Conservation (phyloP, 306 rosid genomes). For the Begonia fuchsioides region DNA sequence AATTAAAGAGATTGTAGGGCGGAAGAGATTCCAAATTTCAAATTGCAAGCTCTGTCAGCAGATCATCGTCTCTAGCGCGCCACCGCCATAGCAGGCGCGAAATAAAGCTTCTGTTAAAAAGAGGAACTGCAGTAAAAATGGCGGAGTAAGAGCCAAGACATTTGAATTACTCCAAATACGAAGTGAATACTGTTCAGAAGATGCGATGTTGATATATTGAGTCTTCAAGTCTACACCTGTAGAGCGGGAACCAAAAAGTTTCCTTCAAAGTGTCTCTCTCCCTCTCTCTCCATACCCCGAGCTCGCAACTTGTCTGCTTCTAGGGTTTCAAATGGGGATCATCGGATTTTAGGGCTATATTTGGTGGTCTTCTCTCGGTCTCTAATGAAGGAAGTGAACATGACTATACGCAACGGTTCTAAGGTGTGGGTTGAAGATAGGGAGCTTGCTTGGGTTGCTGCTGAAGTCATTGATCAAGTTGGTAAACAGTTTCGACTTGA, state of each 20-base stretch:
- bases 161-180: slow-evolving; percentile 10
- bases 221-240: slow-evolving; percentile 21
- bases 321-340: slow-evolving; percentile 34
- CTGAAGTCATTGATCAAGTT: slow-evolving; percentile 42
- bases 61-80: too few species aligned
- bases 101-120: too few species aligned
- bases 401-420: slow-evolving; percentile 65
- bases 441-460: slow-evolving; percentile 57
- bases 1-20: too few species aligned
- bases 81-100: too few species aligned
- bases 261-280: slow-evolving; percentile 17
- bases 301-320: slow-evolving; percentile 11
- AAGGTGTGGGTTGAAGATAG: slow-evolving; percentile 80
- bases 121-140: too few species aligned
- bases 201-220: slow-evolving; percentile 13
- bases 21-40: too few species aligned
- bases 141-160: too few species aligned
- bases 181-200: slow-evolving; percentile 10
- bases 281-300: slow-evolving; percentile 5
- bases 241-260: slow-evolving; percentile 76
- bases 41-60: too few species aligned
- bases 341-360: slow-evolving; percentile 10
- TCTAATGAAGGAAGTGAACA: slow-evolving; percentile 15
- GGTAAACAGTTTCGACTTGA: slow-evolving; percentile 30
- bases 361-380: background rate